phyloP scores from a whole-genome alignment of 306 rosid genomes.

The Boehmeria nivea region DNA sequence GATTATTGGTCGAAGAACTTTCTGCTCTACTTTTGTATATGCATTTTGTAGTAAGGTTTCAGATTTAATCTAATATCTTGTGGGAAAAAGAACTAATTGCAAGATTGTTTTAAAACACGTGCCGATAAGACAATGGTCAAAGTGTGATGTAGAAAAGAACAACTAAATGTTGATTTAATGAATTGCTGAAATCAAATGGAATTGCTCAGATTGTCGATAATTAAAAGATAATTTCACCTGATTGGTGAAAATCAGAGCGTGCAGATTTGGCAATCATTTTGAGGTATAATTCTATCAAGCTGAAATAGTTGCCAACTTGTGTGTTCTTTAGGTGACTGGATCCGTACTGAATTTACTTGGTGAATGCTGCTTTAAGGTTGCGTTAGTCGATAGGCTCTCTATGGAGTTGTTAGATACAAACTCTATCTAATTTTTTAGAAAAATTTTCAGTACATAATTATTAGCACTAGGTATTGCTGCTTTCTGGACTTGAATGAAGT shows the following conservation, averaged over 20 bases:
- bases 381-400: too few species aligned
- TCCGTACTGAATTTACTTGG: too few species aligned
- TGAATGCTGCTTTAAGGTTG: too few species aligned
- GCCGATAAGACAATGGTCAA: background rate
- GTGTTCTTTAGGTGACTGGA: too few species aligned
- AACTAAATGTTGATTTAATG: background rate
- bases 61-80: background rate
- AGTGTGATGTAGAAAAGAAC: background rate
- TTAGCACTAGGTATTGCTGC: background rate
- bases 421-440: too few species aligned
- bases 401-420: too few species aligned
- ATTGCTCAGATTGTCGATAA: background rate
- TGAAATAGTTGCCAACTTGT: too few species aligned
- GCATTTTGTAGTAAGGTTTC: background rate
- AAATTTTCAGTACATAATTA: too few species aligned
- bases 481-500: too few species aligned
- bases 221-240: background rate
- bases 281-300: too few species aligned
- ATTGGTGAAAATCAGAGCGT: too few species aligned
- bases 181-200: constrained; percentile 8
- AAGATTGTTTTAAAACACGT: background rate
- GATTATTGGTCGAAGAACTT: background rate
- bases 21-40: background rate
- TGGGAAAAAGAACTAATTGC: background rate
- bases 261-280: too few species aligned